Percentiles rank a stretch among this genome's conserved stretches.
Conservation (phyloP, 1,284 basidiomycete genomes). For the Tetrapyrgos nigripes region DNA sequence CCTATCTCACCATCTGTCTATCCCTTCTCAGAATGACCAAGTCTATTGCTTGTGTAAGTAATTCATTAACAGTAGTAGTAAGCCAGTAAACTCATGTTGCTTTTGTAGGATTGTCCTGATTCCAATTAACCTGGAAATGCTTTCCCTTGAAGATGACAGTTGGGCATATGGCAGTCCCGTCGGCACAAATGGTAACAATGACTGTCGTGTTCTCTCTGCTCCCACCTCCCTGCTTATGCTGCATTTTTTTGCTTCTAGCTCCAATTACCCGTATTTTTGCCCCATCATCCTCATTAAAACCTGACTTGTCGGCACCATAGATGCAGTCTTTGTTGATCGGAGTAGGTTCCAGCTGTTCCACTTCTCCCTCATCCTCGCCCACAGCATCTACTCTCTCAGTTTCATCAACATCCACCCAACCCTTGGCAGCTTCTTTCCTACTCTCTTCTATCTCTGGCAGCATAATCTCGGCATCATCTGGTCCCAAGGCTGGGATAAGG, state of each 20-base stretch:
- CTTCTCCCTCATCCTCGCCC: too few species aligned
- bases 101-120: conserved; percentile 29
- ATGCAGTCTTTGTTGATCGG: too few species aligned
- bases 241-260: conserved; percentile 25
- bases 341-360: too few species aligned
- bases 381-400: too few species aligned
- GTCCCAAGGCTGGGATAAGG: too few species aligned
- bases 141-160: conserved; percentile 44
- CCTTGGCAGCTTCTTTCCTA: too few species aligned
- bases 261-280: conserved; percentile 19
- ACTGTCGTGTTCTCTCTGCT: conserved; percentile 37
- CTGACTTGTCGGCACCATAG: too few species aligned
- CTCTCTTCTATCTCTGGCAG: too few species aligned
- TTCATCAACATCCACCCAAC: too few species aligned
- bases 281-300: too few species aligned
- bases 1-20: conserved; percentile 36
- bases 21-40: conserved; percentile 29
- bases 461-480: too few species aligned
- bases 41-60: conserved; percentile 21
- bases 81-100: conserved; percentile 25
- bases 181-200: conserved; percentile 40
- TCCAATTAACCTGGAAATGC: conserved; percentile 31
- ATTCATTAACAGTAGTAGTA: background rate
- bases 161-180: conserved; percentile 33
- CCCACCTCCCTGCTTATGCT: conserved; percentile 29